Conservation (phyloP, 2,329 filamentous ascomycete species). For the Calonectria hongkongensis region DNA sequence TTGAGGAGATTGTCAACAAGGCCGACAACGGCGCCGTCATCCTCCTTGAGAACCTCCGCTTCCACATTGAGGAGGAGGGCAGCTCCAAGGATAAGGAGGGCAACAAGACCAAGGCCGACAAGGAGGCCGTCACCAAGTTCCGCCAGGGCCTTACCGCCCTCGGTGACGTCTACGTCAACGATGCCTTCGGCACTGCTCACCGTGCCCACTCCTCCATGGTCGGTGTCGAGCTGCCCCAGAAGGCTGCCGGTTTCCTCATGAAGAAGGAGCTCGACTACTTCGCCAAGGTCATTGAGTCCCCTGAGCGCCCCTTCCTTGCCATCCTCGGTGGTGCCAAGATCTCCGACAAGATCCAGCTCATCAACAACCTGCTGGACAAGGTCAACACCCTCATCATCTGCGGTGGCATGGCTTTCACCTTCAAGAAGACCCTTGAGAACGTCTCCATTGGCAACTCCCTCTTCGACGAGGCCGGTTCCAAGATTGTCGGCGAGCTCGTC, state of each 20-base stretch:
- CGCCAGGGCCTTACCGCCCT: conserved; percentile 95
- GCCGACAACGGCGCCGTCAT: conserved; percentile 88
- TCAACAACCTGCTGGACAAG: conserved; percentile 99
- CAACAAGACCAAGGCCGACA: conserved; percentile 99
- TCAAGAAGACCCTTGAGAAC: conserved; percentile 98
- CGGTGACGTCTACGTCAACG: conserved; percentile 98
- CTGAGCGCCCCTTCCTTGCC: conserved; percentile 96
- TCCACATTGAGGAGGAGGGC: conserved; percentile 98
- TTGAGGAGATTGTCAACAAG: conserved; percentile 91
- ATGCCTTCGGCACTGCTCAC: conserved; percentile 98
- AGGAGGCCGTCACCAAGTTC: conserved; percentile 93
- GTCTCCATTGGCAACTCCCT: conserved; percentile 93
- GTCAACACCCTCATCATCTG: conserved; percentile 98
- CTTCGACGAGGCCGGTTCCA: conserved; percentile 94
- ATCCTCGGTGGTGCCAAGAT: conserved; percentile 99
- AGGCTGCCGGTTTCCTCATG: conserved; percentile 98
- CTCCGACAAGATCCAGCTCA: conserved; percentile 99
- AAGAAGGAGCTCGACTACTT: conserved; percentile 99
- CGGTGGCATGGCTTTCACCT: conserved; percentile 99
- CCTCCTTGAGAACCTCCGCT: conserved; percentile 97
- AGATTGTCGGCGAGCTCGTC: conserved; percentile 90
- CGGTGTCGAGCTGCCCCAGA: conserved; percentile 94
- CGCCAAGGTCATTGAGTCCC: conserved; percentile 94
- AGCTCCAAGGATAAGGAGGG: conserved; percentile 94
- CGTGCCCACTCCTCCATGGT: conserved; percentile 99